A percentile compares a stretch with the other conserved stretches of the same genome.
Evolutionary conservation across 2,329 filamentous ascomycete genomes (phyloP).

Genomic region (Decorospora gaudefroyi): DNA sequence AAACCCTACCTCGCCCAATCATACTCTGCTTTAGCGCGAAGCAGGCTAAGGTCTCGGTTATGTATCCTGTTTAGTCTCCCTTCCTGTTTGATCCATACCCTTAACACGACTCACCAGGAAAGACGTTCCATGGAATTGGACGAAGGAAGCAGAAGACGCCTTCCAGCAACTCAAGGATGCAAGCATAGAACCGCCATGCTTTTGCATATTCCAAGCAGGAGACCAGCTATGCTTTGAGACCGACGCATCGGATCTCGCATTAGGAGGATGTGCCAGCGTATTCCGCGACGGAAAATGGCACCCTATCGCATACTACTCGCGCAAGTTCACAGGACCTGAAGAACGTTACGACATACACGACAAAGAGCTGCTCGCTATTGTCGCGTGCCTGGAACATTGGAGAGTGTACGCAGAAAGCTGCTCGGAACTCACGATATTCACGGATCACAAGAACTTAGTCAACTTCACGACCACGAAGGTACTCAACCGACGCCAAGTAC

Average conservation of each 20-base stretch:
- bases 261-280: conserved; percentile 1
- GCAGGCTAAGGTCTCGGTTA: no score
- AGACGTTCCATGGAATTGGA: not conserved
- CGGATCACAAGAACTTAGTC: conserved; percentile 38
- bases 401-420: not conserved
- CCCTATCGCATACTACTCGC: conserved; percentile 27
- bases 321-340: conserved; percentile 26
- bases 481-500: conserved; percentile 31
- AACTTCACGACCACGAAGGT: conserved; percentile 35
- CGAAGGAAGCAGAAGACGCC: not conserved
- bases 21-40: no score
- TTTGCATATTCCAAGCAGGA: conserved; percentile 1
- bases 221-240: conserved; percentile 22
- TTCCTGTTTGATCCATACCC: not conserved
- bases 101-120: not conserved
- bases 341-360: conserved; percentile 44
- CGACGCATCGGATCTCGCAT: conserved; percentile 23
- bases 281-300: conserved; percentile 4
- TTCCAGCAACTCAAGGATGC: not conserved
- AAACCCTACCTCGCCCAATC: no score
- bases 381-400: conserved; percentile 33
- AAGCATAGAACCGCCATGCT: not conserved
- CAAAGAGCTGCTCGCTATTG: conserved; percentile 45
- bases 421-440: conserved; percentile 30
- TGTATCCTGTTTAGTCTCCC: no score